Evolutionary conservation across 306 rosid genomes (phyloP).

Genomic region (Trifolium fragiferum): DNA sequence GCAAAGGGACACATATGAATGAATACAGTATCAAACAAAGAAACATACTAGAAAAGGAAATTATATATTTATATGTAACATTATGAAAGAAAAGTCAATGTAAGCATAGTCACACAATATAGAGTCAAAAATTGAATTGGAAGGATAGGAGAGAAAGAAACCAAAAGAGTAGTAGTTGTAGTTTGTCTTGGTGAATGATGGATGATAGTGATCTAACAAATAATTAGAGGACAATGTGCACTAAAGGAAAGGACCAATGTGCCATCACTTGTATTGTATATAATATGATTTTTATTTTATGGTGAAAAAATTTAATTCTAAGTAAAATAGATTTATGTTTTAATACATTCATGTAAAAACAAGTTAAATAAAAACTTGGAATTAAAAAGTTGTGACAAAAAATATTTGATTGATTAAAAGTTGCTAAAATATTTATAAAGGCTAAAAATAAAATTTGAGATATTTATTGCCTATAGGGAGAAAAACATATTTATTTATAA

Average conservation of each 20-base stretch:
- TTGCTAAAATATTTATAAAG: no score
- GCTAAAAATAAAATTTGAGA: no score
- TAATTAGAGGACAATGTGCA: slow-evolving; percentile 38
- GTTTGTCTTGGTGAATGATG: slow-evolving; percentile 53
- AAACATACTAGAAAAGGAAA: slow-evolving; percentile 52
- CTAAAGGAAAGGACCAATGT: slow-evolving; percentile 27
- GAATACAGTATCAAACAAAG: slow-evolving; percentile 40
- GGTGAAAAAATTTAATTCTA: no score
- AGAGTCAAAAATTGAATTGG: slow-evolving; percentile 24
- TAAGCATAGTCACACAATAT: not conserved
- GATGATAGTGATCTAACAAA: slow-evolving; percentile 67
- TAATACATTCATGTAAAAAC: no score
- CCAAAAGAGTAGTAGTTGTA: slow-evolving; percentile 52
- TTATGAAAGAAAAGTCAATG: slow-evolving; percentile 23
- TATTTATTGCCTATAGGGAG: no score
- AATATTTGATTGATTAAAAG: no score
- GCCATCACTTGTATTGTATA: no score
- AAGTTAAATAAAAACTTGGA: no score
- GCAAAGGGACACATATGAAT: slow-evolving; percentile 27
- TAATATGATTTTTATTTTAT: no score
- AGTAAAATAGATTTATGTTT: no score
- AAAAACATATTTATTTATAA: no score
- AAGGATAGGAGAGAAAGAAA: slow-evolving; percentile 37
- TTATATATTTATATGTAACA: slow-evolving; percentile 4
- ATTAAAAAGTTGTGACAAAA: no score